Conservation (phyloP, 2,329 filamentous ascomycete species). For the Colletotrichum viniferum region DNA sequence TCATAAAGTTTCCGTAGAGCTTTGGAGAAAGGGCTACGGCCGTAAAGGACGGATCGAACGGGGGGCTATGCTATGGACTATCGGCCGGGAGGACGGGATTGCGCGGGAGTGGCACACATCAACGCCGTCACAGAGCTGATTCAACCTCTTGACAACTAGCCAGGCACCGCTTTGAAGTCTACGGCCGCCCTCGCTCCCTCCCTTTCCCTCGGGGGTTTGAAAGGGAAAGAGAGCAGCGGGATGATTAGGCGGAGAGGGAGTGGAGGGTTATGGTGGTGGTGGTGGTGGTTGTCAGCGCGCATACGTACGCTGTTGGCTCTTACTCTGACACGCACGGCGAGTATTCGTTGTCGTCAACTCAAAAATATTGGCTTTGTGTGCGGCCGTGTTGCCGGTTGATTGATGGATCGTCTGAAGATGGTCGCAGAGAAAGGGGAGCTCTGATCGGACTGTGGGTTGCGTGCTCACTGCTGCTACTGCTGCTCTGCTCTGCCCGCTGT, state of each 20-base stretch:
- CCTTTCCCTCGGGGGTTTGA: background rate
- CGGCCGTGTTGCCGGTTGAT: slow-evolving; percentile 3
- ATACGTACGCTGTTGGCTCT: background rate
- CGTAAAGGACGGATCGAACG: background rate
- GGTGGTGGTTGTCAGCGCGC: background rate
- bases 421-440: background rate
- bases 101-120: background rate
- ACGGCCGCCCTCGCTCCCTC: background rate
- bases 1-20: background rate
- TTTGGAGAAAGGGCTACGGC: background rate
- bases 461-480: background rate
- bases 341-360: slow-evolving; percentile 3
- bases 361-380: background rate
- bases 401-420: slow-evolving; percentile 3
- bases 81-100: background rate
- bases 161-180: background rate
- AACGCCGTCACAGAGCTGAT: background rate
- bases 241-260: background rate
- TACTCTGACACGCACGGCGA: background rate
- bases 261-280: background rate
- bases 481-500: background rate
- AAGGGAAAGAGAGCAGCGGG: background rate
- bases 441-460: background rate
- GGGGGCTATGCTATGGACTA: background rate
- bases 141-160: background rate